phyloP scores from a whole-genome alignment of 306 rosid genomes.

The Fagus crenata region DNA sequence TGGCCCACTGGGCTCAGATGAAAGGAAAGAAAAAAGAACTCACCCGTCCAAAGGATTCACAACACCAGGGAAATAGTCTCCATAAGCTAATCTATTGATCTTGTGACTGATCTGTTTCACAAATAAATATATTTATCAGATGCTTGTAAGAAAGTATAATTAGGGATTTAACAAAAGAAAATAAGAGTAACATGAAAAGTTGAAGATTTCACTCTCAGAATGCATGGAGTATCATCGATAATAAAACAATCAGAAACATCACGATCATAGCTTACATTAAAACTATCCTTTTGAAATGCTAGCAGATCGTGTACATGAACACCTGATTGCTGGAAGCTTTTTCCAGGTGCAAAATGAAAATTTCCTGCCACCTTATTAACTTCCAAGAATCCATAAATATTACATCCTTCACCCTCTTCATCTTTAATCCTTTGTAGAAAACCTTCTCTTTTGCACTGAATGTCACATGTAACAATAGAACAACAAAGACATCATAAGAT shows the following conservation, averaged over 20 bases:
- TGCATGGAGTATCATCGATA: background rate
- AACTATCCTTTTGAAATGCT: constrained; percentile 94
- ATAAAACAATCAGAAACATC: constrained; percentile 16
- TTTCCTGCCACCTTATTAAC: constrained; percentile 98
- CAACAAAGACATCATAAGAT: constrained; percentile 12
- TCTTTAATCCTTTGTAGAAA: constrained; percentile 92
- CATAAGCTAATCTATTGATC: constrained; percentile 79
- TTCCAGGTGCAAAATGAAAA: constrained; percentile 98
- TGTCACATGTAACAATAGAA: constrained; percentile 27
- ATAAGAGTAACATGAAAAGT: background rate
- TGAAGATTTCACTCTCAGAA: background rate
- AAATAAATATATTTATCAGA: constrained; percentile 23
- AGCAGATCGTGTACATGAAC: constrained; percentile 85
- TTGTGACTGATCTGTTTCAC: constrained; percentile 77
- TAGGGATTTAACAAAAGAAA: background rate
- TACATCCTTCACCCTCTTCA: constrained; percentile 97
- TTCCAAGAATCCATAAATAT: constrained; percentile 89
- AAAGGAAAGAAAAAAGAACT: constrained; percentile 33
- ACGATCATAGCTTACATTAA: constrained; percentile 66
- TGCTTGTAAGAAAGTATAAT: constrained; percentile 20
- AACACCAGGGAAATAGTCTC: constrained; percentile 90
- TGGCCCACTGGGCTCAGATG: constrained; percentile 19
- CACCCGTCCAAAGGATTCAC: constrained; percentile 91
- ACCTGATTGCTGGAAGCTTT: constrained; percentile 95
- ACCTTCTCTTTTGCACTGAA: constrained; percentile 98